Conservation (phyloP, 768 basidiomycete genomes). For the Aureoboletus auriporus region DNA sequence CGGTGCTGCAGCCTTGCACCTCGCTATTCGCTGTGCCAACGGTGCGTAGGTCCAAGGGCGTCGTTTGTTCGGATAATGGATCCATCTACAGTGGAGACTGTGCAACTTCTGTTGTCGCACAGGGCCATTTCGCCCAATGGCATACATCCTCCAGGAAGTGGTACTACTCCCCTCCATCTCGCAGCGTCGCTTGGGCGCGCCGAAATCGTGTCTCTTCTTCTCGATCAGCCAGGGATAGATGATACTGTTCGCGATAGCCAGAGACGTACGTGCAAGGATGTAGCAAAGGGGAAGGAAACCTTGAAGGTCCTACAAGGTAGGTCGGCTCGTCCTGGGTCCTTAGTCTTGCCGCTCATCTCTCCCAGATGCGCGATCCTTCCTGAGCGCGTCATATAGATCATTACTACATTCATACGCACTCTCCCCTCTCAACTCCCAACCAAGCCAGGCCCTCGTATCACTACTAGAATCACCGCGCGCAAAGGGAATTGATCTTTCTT, state of each 20-base stretch:
- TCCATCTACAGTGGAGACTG: conserved; percentile 52
- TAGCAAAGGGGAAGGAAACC: conserved; percentile 66
- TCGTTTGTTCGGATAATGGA: conserved; percentile 1
- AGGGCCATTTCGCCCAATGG: conserved; percentile 79
- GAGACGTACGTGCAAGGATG: conserved; percentile 67
- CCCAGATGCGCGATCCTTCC: conserved; percentile 71
- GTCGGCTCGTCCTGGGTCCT: conserved; percentile 10
- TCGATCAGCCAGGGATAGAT: conserved; percentile 78
- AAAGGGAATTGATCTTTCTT: conserved; percentile 69
- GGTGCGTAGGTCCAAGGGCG: conserved; percentile 39
- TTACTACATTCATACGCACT: conserved; percentile 69
- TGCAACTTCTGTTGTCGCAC: conserved; percentile 64
- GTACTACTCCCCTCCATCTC: conserved; percentile 70
- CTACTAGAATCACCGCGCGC: conserved; percentile 68
- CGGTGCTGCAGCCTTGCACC: conserved; percentile 72
- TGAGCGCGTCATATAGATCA: conserved; percentile 72
- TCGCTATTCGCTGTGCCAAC: conserved; percentile 79
- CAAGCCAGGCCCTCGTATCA: conserved; percentile 44
- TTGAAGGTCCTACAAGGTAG: conserved; percentile 65
- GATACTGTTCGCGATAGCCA: conserved; percentile 68
- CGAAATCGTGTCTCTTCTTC: conserved; percentile 69
- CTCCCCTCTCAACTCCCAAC: conserved; percentile 44
- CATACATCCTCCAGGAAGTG: conserved; percentile 66
- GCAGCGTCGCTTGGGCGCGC: conserved; percentile 66
- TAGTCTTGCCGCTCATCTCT: conserved; percentile 3